These are phyloP conservation scores for Microbotryum saponariae DNA, from an alignment of 1,284 basidiomycete genomes.

Conservation along the genomic window DNA sequence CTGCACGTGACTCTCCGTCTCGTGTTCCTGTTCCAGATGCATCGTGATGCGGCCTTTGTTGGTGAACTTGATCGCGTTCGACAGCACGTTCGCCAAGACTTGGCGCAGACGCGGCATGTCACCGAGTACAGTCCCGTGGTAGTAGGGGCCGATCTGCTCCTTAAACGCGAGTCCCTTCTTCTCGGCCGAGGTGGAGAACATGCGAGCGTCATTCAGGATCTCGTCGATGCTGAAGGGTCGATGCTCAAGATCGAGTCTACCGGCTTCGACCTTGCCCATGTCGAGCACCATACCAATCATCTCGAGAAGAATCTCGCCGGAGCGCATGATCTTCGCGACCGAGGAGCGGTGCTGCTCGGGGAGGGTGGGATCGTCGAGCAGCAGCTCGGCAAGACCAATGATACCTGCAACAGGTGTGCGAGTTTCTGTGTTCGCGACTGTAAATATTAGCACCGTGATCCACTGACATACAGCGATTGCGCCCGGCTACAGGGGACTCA, in stretches of 20 bases:
- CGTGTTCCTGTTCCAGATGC: constrained; percentile 34
- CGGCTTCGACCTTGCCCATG: constrained; percentile 42
- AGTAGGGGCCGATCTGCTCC: constrained; percentile 31
- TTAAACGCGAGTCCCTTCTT: constrained; percentile 40
- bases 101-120: constrained; percentile 35
- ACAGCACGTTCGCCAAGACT: constrained; percentile 29
- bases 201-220: constrained; percentile 39
- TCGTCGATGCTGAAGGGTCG: constrained; percentile 40
- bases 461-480: too few species aligned
- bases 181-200: constrained; percentile 39
- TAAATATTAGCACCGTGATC: neutral
- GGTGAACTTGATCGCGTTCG: constrained; percentile 43
- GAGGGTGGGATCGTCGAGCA: constrained; percentile 27
- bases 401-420: constrained; percentile 23
- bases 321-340: constrained; percentile 29
- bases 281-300: constrained; percentile 37
- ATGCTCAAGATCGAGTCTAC: constrained; percentile 41
- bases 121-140: constrained; percentile 26
- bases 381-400: constrained; percentile 31
- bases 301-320: constrained; percentile 32
- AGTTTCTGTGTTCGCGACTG: constrained; percentile 5
- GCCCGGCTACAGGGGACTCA: neutral
- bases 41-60: constrained; percentile 38
- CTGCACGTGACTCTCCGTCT: constrained; percentile 33
- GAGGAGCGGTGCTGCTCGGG: constrained; percentile 11